Base-by-base conservation (phyloP, 441 rosid species). In the Kokia cookei region DNA sequence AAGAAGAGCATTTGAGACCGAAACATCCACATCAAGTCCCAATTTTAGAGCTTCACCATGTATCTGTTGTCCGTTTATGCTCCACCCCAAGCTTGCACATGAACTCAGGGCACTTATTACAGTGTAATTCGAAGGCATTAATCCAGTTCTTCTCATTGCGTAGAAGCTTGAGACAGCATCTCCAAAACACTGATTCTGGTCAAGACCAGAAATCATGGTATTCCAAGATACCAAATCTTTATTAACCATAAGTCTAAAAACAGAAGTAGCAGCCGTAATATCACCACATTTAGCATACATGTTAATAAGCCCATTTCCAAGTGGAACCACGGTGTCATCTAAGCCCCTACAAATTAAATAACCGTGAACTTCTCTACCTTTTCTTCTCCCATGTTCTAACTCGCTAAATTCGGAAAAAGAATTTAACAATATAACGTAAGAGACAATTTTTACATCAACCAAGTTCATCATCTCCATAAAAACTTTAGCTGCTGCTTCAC, bases 161-260 rank as follows among this genome's bases (percentile, higher is more conserved):
- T 64, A 74, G 80, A 89, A 90, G 82, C 78, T 75, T 57, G 69
- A 78, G 27, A 79, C 69, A 15, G 98, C 92, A 76, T 88, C 93
- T 81, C 83, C 83, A 76, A 85, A 90, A 83, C 82, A 79, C 59
- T 82, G 88, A 75, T 88, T 92, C 81, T 92, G 98, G 79, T 92
- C 93, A 62, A 94, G 87, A 76, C 90, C 96, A 72, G 97, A 85
- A 82, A 92, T 94, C 86, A 91, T 86, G 67, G 94, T 84, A 82
- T 92, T 94, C 97, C 98, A 94, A 32, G 98, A 89, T 77, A 94
- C 90, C 3, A 82, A 82, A 87, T 94, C 98, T 80, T 81, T 94
- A 64, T 83, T 79, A 61, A 27, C 72, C 95, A 88, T 90, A 75
- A 76, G 78, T 65, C 77, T 50, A 70, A 91, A 94, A 58, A 88